These are phyloP conservation scores for Lentinula lateritia DNA, from an alignment of 768 basidiomycete genomes.

Conservation along the genomic window DNA sequence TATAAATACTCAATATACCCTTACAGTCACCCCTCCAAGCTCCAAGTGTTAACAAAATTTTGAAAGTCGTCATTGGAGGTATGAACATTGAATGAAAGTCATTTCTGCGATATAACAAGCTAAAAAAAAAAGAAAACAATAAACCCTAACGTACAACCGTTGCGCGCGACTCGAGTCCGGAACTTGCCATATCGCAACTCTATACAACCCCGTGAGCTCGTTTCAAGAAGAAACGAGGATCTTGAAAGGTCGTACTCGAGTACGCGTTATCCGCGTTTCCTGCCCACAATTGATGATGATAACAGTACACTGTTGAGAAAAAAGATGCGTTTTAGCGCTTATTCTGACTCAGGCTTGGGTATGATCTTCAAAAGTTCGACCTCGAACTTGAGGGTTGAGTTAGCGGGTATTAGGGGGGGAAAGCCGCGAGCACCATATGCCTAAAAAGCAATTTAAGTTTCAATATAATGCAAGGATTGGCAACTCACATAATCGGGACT, in stretches of 20 bases:
- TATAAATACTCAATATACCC: no score
- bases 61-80: background rate
- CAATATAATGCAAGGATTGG: background rate
- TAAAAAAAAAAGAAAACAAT: background rate
- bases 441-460: slow-evolving; percentile 27
- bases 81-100: background rate
- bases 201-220: no score
- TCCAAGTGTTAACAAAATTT: background rate
- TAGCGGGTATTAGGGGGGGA: slow-evolving; percentile 73
- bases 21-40: no score
- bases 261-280: background rate
- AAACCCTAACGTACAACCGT: background rate
- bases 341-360: background rate
- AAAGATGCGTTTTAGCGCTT: background rate
- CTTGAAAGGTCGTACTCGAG: background rate
- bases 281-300: background rate
- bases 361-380: slow-evolving; percentile 73
- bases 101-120: background rate
- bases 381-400: slow-evolving; percentile 73
- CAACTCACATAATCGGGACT: slow-evolving; percentile 76
- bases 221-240: background rate
- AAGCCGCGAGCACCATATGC: slow-evolving; percentile 74
- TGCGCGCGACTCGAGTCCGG: background rate
- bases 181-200: no score
- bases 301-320: background rate